Base-by-base conservation (phyloP, 176 grass and related monocot genomes). In the Ananas comosus region DNA sequence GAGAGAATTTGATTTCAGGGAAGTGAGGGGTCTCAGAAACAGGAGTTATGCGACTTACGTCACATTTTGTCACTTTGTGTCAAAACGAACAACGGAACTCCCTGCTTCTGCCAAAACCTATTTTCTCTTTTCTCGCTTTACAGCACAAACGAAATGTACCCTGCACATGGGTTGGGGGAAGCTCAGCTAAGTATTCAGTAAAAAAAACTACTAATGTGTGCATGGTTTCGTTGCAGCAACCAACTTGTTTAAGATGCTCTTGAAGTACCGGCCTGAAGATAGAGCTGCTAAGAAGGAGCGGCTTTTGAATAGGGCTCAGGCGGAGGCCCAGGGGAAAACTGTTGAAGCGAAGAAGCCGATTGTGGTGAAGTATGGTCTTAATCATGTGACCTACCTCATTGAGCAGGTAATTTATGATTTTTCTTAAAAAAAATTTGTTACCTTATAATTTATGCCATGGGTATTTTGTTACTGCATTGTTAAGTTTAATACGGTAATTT, bases 321-420 rank as follows among this genome's bases (percentile, higher is more conserved):
- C 79, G 12, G 71, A 81, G 51, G 70, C 79, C 0, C 71, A 81
- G 49, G 79, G 79, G 21, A 81, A 75, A 63, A 74, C 79, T 50
- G 71, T 74, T 51, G 79, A 81, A 67, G 8, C 64, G 9, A 81
- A 81, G 48, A 81, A 81, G 42, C 79, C 79, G 25, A 81, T 81
- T 52, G 79, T 81, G 13, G 79, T 81, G 28, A 81, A 81, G 64
- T 81, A 74, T 42, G 79, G 79, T 2, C 79, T 81, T 33, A 81
- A 81, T 57, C 79, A 81, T 6, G 71, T 81, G 3, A 81, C 79
- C 7, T 81, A 81, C 64, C 79, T 81, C 51, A 81, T 81, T 50
- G 79, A 81, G 64, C 79, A 81, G 79, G 79, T 81, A 52, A 17
- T 27, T 24, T 67, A 48, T 42, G 65, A n/a, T 21, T 25, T 17